Conservation (phyloP, 176 grass and related monocot species). For the Eleusine coracana region DNA sequence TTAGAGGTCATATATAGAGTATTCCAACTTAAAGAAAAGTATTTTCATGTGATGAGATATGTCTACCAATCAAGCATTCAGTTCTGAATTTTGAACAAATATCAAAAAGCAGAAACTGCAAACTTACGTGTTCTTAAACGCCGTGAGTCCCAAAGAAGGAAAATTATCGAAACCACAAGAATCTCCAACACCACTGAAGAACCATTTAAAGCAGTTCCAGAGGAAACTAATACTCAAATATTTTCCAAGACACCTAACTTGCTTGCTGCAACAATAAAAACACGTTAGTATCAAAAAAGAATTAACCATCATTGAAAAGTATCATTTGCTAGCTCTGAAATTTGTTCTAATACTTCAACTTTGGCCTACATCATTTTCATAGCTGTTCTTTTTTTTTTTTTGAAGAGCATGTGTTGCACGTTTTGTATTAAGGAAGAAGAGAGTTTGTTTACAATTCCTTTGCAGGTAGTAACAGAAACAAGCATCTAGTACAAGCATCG, state of each 20-base stretch:
- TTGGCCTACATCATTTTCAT: not conserved
- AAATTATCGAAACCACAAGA: constrained; percentile 92
- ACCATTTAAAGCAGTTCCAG: constrained; percentile 97
- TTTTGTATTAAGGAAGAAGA: no score
- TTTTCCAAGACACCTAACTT: constrained; percentile 84
- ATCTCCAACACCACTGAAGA: constrained; percentile 81
- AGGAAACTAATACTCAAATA: constrained; percentile 89
- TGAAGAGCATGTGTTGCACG: no score
- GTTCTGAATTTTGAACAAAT: constrained; percentile 6
- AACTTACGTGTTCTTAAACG: constrained; percentile 86
- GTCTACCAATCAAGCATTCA: constrained; percentile 9
- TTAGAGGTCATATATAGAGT: not conserved
- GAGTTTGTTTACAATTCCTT: no score
- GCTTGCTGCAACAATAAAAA: constrained; percentile 60
- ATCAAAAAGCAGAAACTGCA: not conserved
- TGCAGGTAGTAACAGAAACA: no score
- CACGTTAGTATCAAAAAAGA: not conserved
- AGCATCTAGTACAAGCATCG: no score
- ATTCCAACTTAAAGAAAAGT: constrained; percentile 2
- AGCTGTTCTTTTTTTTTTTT: no score
- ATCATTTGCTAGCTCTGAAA: not conserved
- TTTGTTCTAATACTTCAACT: not conserved
- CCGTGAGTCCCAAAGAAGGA: constrained; percentile 70
- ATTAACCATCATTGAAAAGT: not conserved
- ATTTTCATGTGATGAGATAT: not conserved